A percentile compares a stretch with the other conserved stretches of the same genome.
These are phyloP conservation scores for Diaporthe citri DNA, from an alignment of 2,329 filamentous ascomycete species.

Conservation along the genomic window DNA sequence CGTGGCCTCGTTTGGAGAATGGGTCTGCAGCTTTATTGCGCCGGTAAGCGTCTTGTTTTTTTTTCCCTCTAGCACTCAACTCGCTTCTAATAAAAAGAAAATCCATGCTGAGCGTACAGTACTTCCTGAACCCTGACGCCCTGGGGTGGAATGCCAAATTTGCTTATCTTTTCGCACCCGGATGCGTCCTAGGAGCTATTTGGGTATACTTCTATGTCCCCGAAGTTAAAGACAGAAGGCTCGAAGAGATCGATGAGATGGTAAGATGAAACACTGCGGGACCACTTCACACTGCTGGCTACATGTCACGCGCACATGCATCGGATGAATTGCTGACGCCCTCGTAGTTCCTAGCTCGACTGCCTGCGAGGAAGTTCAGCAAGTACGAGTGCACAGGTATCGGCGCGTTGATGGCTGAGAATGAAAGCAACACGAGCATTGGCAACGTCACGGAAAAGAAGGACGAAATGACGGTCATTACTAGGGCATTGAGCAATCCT, in stretches of 20 bases:
- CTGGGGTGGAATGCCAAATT: constrained; percentile 3
- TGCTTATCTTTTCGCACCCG: not conserved
- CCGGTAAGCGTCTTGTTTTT: not conserved
- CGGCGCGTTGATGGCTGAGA: not conserved
- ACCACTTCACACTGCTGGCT: not conserved
- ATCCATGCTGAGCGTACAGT: not conserved
- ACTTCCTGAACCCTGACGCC: constrained; percentile 10
- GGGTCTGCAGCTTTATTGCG: constrained; percentile 7
- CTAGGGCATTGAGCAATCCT: not conserved
- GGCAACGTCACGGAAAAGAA: not conserved
- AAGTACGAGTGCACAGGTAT: constrained; percentile 49
- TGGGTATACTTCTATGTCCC: constrained; percentile 72
- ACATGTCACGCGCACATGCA: not conserved
- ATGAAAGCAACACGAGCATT: not conserved
- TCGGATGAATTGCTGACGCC: constrained; percentile 36
- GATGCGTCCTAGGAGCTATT: not conserved
- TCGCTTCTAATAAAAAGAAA: no score
- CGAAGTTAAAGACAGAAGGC: constrained; percentile 75
- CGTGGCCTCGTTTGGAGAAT: not conserved
- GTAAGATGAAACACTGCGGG: constrained; percentile 44
- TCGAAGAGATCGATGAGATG: constrained; percentile 79
- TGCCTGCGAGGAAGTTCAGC: constrained; percentile 57
- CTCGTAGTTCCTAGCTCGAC: constrained; percentile 45
- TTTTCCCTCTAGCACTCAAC: not conserved
- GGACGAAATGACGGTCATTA: constrained; percentile 8